Base-by-base conservation (phyloP, 805 yeast species). In the Metschnikowia anglica region DNA sequence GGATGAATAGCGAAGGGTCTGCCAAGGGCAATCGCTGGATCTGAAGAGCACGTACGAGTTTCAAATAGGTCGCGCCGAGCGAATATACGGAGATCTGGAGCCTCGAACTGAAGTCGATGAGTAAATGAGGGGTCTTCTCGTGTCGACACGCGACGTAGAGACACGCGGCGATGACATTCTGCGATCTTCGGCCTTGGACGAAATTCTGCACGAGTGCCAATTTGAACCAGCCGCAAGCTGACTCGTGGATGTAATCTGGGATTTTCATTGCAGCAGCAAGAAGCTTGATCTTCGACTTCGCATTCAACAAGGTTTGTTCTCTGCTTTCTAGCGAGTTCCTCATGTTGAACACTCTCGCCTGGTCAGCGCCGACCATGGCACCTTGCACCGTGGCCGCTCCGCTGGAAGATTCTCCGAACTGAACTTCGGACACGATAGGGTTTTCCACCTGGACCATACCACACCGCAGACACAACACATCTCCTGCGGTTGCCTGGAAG, bases 351-450 rank as follows among this genome's bases (percentile, higher is more conserved):
- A 88, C 93, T 61, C 87, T 77, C 1, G 81, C 66, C 65, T 90
- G 97, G 56, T 88, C 97, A 0, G 88, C 85, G 33, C 88, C 88
- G 26, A 93, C 84, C 73, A 88, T 90, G 36, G 95, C 80, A 58
- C 99, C 99, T 52, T 91, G 96, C 1, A 93, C 96, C 38, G 86
- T 80, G 26, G 99, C 97, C 11, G 96, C 97, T 54, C 99, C 99
- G 19, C 84, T 76, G 15, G 95, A 76, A 2, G 90, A 76, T 58
- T 95, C 99, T 33, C 95, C 93, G 67, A 90, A 93, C 10, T 93
- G 86, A 41, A 95, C 93, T 60, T 93, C 99, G 6, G 95, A 82
- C 9, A 95, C 98, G 52, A 93, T 91, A 16, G 95, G 96, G 55
- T 88, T 86, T 59, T 90, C 98, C 51, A 88, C 96, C 44, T 78